phyloP scores from a whole-genome alignment of 202 grass and related monocot species.

The Saccharum hybrid region DNA sequence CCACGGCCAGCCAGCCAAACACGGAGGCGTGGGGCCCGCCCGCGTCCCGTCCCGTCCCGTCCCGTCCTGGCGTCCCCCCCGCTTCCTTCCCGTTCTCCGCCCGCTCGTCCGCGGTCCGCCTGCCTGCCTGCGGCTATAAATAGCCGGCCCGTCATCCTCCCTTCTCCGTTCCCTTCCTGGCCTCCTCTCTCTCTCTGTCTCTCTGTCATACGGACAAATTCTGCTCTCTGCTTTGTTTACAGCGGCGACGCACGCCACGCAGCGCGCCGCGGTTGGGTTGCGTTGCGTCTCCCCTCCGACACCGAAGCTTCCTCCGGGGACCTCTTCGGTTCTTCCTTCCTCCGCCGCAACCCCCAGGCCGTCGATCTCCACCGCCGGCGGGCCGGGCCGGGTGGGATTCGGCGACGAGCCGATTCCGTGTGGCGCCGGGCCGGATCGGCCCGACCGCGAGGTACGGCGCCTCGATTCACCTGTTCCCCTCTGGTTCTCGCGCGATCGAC shows the following conservation, averaged over 20 bases:
- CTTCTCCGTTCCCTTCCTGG: background rate
- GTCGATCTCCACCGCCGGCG: no score
- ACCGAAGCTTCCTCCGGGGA: background rate
- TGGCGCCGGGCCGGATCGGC: background rate
- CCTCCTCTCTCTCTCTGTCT: background rate
- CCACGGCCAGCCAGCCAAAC: background rate
- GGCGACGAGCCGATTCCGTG: no score
- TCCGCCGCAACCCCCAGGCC: background rate
- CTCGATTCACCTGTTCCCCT: background rate
- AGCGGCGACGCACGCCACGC: background rate
- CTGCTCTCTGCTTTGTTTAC: background rate
- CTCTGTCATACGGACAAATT: background rate
- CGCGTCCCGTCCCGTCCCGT: no score
- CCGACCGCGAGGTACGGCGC: background rate
- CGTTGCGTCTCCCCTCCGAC: slow-evolving; percentile 12
- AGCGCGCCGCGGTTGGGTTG: background rate
- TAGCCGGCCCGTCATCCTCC: background rate
- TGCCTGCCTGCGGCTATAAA: slow-evolving; percentile 22
- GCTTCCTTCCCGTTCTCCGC: background rate
- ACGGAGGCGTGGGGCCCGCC: background rate
- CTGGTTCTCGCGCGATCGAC: background rate
- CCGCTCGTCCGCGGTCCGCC: no score
- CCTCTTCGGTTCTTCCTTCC: no score
- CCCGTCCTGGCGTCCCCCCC: no score
- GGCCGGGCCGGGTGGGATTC: no score